Base-by-base conservation (phyloP, 129 eudicot species). In the Oenanthe sinensis region DNA sequence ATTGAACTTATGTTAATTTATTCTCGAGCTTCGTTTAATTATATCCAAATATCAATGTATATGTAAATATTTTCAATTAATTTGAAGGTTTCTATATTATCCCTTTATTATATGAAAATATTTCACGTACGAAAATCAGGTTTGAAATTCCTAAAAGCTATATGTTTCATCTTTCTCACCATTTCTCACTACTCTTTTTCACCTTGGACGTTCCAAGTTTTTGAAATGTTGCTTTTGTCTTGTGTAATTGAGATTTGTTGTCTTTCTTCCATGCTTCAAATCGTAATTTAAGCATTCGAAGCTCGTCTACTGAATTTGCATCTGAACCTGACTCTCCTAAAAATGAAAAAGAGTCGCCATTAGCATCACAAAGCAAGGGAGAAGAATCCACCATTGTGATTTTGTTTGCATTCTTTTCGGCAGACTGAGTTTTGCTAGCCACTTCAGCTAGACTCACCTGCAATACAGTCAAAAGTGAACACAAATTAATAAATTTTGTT, bases 211-310 rank as follows among this genome's bases (percentile, higher is more conserved):
- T 52, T 11, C 84, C 88, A 58, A 77, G 80, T 85, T 84, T 89
- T 43, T 89, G 83, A 30, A 89, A 72, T 39, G 75, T 85, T 68
- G 73, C 77, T 52, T 82, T 83, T 58, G 92, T 75, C 54, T 89
- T 88, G 13, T 77, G 76, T 42, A 91, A 81, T 83, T 83, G 87
- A 50, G 67, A 78, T 71, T 78, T 89, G 75, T 86, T 90, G 37
- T 91, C 94, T 62, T 87, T 90, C 78, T 90, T 85, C 98, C 98
- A 93, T 73, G 87, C 79, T 75, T 85, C 80, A 54, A 90, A 93
- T 40, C 86, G 81, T 2, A 72, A 5, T 75, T 80, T 89, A 81
- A 93, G 79, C 75, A 81, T 89, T 44, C 65, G 79, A 78, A 90
- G 87, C 79, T 87, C 95, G 0, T 79, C 88, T 26, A 79, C 81